Percentiles rank a stretch among this genome's conserved stretches.
Evolutionary conservation across 2,329 filamentous ascomycete genomes (phyloP).

Genomic region (Cryoendolithus antarcticus): DNA sequence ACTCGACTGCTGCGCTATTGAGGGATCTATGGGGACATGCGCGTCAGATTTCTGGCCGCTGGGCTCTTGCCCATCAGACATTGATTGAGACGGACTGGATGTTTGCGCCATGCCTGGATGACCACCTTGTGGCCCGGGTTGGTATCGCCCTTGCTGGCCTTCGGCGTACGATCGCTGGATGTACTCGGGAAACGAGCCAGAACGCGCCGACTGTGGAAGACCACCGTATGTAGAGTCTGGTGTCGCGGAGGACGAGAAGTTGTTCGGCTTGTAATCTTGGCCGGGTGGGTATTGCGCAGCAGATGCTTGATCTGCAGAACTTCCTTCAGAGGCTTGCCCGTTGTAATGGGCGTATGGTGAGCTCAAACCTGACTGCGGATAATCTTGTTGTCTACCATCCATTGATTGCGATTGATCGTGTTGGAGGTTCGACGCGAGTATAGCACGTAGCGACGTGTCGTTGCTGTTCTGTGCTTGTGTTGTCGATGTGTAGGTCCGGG

Average conservation of each 20-base stretch:
- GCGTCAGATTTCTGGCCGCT: conserved; percentile 75
- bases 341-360: conserved; percentile 40
- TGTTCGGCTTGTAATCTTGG: conserved; percentile 63
- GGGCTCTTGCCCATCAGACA: conserved; percentile 72
- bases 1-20: conserved; percentile 74
- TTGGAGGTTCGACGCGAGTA: conserved; percentile 26
- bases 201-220: conserved; percentile 57
- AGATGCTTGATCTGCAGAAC: conserved; percentile 80
- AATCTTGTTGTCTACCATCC: conserved; percentile 42
- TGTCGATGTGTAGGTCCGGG: conserved; percentile 31
- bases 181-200: conserved; percentile 77
- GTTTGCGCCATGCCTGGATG: conserved; percentile 93
- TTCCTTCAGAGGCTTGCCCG: conserved; percentile 67
- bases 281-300: conserved; percentile 78
- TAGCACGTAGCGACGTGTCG: conserved; percentile 29
- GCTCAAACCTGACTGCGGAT: conserved; percentile 42
- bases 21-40: conserved; percentile 98
- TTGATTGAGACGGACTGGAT: conserved; percentile 93
- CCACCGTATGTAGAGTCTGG: conserved; percentile 82
- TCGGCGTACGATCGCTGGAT: conserved; percentile 64
- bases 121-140: conserved; percentile 59
- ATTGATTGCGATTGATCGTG: conserved; percentile 31
- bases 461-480: conserved; percentile 23
- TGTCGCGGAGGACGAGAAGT: conserved; percentile 60
- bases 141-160: conserved; percentile 63